Evolutionary conservation across 2,329 filamentous ascomycete genomes (phyloP), one percentile per base, ranked within the genome.

Genomic region (Aspergillus amoenus): DNA sequence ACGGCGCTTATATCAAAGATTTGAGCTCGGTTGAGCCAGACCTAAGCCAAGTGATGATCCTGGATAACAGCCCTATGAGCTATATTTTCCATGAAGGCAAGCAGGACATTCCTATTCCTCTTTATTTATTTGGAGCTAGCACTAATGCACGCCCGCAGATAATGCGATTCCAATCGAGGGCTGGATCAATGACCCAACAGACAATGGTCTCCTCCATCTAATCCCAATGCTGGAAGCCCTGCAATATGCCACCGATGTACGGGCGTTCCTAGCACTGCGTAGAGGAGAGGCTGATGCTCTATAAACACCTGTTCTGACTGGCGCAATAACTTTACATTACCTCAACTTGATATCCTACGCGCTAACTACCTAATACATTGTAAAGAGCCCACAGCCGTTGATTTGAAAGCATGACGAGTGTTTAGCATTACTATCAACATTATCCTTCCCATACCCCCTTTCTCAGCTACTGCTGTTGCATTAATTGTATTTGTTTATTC

Each of bases 161-260:
- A 99, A 99, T 78, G 94, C 94, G 50, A 97, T 99, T 69, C 94
- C 94, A 3, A 97, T 99, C 71, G 93, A 97, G 79, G 94, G 94
- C 70, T 99, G 94, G 94, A 97, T 99, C 78, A 96, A 88, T 74
- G 94, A 99, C 77, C 94, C 94, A 21, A 97, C 94, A 24, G 94
- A 99, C 77, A 94, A 93, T 72, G 93, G 97, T 71, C 81, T 99
- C 64, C 83, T 97, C 74, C 91, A 97, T 75, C 82, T 99, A 59
- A 87, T 99, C 57, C 94, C 94, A 32, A 81, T 97, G 68, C 82
- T 99, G 44, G 94, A 99, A 77, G 94, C 91, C 17, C 78, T 99
- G 69, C 94, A 97, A 78, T 96, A 97, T 76, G 93, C 94, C 64
- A 96, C 93, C 52, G 94, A 99, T 76, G 93, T 99, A 58, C 85